Evolutionary conservation across 179 eudicot species (phyloP).

Genomic region (Drosera spatulata): DNA sequence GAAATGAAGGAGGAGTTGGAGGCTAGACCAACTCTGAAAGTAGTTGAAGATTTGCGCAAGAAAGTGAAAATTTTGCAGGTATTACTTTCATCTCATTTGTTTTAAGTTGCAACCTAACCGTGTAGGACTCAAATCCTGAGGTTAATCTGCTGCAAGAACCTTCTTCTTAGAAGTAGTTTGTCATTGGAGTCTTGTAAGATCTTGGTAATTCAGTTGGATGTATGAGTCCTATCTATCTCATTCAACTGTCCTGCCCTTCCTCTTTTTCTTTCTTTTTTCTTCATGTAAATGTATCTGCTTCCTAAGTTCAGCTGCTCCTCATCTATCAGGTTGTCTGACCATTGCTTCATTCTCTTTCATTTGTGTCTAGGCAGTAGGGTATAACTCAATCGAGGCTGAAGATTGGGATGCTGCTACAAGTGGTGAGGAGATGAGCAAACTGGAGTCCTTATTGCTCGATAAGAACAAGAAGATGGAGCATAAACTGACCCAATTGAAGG

Average conservation of each 20-base stretch:
- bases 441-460: constrained; percentile 92
- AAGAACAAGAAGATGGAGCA: constrained; percentile 99
- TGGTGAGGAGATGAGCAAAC: constrained; percentile 99
- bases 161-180: too few species aligned
- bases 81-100: constrained; percentile 2
- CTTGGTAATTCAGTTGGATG: too few species aligned
- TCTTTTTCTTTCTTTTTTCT: too few species aligned
- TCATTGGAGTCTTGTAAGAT: too few species aligned
- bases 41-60: constrained; percentile 91
- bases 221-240: too few species aligned
- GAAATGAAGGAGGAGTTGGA: constrained; percentile 86
- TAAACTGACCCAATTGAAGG: constrained; percentile 90
- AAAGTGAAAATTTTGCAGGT: constrained; percentile 98
- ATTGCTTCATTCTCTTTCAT: neutral
- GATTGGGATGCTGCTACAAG: constrained; percentile 99
- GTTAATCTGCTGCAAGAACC: too few species aligned
- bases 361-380: constrained; percentile 83
- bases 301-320: too few species aligned
- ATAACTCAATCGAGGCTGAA: constrained; percentile 98
- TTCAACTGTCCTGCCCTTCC: too few species aligned
- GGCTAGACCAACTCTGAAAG: constrained; percentile 76
- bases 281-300: too few species aligned
- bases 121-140: too few species aligned
- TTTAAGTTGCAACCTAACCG: too few species aligned
- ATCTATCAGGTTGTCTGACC: too few species aligned